These are phyloP conservation scores for Neurospora sp. DNA, from an alignment of 495 filamentous ascomycete species.

Conservation along the genomic window DNA sequence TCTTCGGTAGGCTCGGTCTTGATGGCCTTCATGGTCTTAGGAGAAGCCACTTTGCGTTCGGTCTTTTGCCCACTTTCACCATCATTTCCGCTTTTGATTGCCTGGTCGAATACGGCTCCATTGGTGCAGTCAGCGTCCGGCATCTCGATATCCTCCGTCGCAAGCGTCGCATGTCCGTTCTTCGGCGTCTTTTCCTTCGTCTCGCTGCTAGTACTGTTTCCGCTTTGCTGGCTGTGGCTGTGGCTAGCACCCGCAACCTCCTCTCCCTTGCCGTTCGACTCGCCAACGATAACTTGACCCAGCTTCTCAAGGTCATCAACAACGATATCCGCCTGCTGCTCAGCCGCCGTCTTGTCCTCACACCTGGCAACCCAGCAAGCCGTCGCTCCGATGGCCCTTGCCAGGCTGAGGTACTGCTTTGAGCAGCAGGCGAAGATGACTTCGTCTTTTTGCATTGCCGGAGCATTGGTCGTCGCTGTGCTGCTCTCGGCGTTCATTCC, in stretches of 20 bases:
- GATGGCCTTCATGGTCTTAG: not conserved
- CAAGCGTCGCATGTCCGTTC: not conserved
- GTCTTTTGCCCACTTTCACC: not conserved
- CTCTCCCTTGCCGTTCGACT: not conserved
- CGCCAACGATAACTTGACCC: not conserved
- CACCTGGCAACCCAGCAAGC: not conserved
- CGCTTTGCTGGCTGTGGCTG: not conserved
- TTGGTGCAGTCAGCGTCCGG: not conserved
- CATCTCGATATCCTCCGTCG: not conserved
- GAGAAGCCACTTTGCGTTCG: not conserved
- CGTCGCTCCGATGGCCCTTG: not conserved
- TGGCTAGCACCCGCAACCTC: not conserved
- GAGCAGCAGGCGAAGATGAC: not conserved
- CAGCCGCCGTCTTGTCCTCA: not conserved
- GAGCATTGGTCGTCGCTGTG: not conserved
- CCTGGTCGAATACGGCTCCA: too few species aligned
- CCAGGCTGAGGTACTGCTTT: not conserved
- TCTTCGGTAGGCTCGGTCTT: not conserved
- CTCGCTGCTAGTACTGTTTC: not conserved
- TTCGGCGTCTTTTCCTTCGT: not conserved
- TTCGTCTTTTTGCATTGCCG: not conserved
- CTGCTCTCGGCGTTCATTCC: not conserved
- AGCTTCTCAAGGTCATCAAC: not conserved
- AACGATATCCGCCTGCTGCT: not conserved
- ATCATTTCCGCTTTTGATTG: too few species aligned